Evolutionary conservation across 1,284 basidiomycete genomes (phyloP), one percentile per base, ranked within the genome.

Genomic region (Trichosporon sp.): DNA sequence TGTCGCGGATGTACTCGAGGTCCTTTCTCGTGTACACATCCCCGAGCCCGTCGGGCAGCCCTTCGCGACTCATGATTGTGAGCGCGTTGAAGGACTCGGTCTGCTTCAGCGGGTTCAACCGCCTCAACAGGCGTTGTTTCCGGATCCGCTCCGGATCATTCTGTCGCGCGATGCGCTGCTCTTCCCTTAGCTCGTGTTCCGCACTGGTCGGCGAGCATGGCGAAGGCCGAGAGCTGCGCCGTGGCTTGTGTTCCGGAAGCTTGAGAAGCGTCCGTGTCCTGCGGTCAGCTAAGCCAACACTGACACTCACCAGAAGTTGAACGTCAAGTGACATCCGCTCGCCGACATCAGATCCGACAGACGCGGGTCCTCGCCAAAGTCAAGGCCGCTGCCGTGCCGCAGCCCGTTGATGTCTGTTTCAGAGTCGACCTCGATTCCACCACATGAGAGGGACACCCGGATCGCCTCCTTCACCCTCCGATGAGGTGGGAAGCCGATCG

Each of bases 1-100:
- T 54, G 51, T 54, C 51, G n/a, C 21, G 51, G 51, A 54, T 54
- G 51, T 54, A 54, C 51, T 54, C 51, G 19, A 54, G 51, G 19
- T 54, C 51, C 10, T 54, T 2, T 10, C 11, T 16, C 4, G 19
- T 54, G 19, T 54, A 54, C 51, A 54, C 51, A 5, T 19, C 51
- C 8, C 51, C 51, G 21, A 54, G 7, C 19, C 51, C 51, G 10
- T 54, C 51, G 6, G 51, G 51, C 2, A 21, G 51, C 7, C 51
- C 51, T 11, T 21, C 21, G 51, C 51, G 51, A 19, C 10, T 26
- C 51, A 21, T 54, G 51, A 54, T 54, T 10, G 51, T 54, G 10
- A 54, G 51, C 8, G 51, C 51, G 51, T 54, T 54, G 51, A 54
- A 54, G 19, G n/a, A 26, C 51, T 54, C 51, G 11, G 51, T 54